Evolutionary conservation across 2,329 filamentous ascomycete species (phyloP), one percentile per base, ranked within the genome.

Genomic region (Microcyclosporella mali): DNA sequence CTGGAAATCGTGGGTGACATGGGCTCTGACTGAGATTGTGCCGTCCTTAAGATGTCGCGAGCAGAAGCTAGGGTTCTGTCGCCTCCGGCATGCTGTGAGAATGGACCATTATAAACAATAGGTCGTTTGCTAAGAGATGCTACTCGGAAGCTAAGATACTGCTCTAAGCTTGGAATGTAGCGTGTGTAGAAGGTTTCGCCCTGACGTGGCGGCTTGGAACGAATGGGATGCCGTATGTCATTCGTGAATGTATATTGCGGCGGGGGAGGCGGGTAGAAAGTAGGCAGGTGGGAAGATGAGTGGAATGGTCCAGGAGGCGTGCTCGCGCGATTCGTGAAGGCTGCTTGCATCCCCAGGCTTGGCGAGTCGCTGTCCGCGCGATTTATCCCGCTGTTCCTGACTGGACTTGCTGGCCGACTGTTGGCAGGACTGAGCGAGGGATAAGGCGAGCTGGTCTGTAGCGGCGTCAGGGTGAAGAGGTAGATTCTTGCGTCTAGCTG

Each of bases 111-210:
- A 59, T 86, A 81, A 0, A 77, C 72, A 1, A 84, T 76, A 0
- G 83, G 74, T 36, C 76, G 74, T 1, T 77, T 63, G 27, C 82
- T 82, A 4, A 84, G 68, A 0, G 83, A 86, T 0, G 89, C 88
- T 0, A 92, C 82, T 15, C 92, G 82, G 67, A 98, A 94, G 0
- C 87, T 89, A 7, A 98, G 75, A 52, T 89, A 95, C 61, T 94
- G 86, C 4, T 78, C 78, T 2, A 89, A 70, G 35, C 84, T 90
- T 0, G 87, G 87, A 12, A 97, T 73, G 62, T 84, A 95, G 41
- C 92, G 84, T 0, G 82, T 84, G 64, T 98, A 98, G 58, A 98
- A 90, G 0, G 86, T 80, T 57, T 95, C 88, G 11, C 88, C 88
- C 73, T 94, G 88, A 2, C 86, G 81, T 1, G 88, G 87, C 0